Evolutionary conservation across 164 flowering plant genomes (phyloP), one percentile per base, ranked within the genome.

Genomic region (Nymphaea thermarum): DNA sequence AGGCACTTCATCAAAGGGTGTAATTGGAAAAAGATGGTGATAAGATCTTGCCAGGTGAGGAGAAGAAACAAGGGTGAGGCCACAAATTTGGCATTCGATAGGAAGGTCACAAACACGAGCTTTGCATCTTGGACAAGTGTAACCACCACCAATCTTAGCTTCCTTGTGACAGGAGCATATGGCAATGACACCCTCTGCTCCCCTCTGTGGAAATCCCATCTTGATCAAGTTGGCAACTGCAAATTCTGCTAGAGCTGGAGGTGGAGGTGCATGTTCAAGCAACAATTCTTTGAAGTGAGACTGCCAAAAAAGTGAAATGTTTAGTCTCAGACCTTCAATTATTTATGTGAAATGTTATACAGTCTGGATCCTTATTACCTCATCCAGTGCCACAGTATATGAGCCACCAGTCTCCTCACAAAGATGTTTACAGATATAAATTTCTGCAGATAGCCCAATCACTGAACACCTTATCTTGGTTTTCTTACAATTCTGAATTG

Each of bases 151-250:
- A 76, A 79, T 80, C 71, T 89, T 91, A 68, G 90, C 90, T 82
- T 88, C 95, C 80, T 83, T 87, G 72, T 94, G 98, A 70, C 97
- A 94, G 42, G 91, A 80, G 77, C 98, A 91, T n/a, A 94, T 88
- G 51, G 97, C 83, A 25, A 91, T 74, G 43, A 87, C 87, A 71
- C 89, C 87, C 78, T 94, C 98, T 43, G 93, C 96, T 63, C 89
- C 95, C 78, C 96, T 82, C 77, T 91, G 98, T 1, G 98, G 98
- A 73, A 94, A 94, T 6, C 97, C 98, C 98, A 91, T 94, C 80
- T 83, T 91, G 51, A 94, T 87, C 80, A 94, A 79, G 78, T 86
- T 91, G 63, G 96, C 84, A 65, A 83, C 77, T 67, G 96, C 97
- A 82, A 81, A 94, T 73, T 94, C 97, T 57, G 97, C 97, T 71